Conservation (phyloP, 2,329 filamentous ascomycete species). For the Alternaria burnsii region DNA sequence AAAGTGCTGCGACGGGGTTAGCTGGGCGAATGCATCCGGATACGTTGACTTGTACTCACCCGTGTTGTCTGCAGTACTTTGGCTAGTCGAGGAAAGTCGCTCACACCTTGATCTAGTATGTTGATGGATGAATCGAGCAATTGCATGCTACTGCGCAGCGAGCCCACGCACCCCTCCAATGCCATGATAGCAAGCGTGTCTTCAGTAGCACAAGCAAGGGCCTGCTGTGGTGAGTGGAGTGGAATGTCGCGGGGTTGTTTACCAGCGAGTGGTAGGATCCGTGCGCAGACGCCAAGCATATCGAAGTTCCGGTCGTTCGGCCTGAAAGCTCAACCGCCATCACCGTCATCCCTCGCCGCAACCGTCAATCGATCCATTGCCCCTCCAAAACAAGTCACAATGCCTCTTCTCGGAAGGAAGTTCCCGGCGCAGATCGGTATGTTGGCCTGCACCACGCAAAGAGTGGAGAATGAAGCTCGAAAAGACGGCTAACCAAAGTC, state of each 20-base stretch:
- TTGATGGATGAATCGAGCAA: constrained; percentile 69
- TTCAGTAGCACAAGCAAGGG: not conserved
- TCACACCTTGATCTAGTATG: constrained; percentile 69
- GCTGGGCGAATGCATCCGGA: not conserved
- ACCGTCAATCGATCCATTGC: constrained; percentile 41
- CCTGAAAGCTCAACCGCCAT: constrained; percentile 30
- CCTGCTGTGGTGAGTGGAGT: not conserved
- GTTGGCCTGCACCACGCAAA: constrained; percentile 32
- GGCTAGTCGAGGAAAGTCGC: constrained; percentile 68
- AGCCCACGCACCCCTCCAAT: constrained; percentile 68
- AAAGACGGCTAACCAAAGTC: constrained; percentile 40
- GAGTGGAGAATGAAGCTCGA: constrained; percentile 10
- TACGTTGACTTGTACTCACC: constrained; percentile 51
- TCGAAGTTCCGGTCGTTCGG: constrained; percentile 27
- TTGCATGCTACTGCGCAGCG: constrained; percentile 67
- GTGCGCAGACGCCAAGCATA: constrained; percentile 39
- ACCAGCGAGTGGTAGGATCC: constrained; percentile 14
- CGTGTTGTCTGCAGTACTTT: constrained; percentile 71
- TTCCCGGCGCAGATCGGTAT: constrained; percentile 60
- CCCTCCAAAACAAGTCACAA: constrained; percentile 45
- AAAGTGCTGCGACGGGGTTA: constrained; percentile 71
- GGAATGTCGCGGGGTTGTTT: constrained; percentile 28
- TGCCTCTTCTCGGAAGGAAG: constrained; percentile 62
- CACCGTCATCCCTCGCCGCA: constrained; percentile 43
- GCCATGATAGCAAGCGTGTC: constrained; percentile 29